Evolutionary conservation across 148 eudicot genomes (phyloP).

Genomic region (Vaccinium corymbosum): DNA sequence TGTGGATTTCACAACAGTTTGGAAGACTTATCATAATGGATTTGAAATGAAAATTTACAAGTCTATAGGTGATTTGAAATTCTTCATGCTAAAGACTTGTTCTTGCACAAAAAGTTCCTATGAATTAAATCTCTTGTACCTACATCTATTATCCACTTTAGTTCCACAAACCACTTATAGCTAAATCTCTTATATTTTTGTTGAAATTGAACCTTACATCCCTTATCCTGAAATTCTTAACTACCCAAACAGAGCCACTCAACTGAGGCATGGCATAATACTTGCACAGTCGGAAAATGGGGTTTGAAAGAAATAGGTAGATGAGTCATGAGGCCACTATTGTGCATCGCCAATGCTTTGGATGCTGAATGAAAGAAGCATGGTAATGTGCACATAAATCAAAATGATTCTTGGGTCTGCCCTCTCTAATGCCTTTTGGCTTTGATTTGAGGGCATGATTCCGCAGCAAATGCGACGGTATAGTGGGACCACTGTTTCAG

Average conservation of each 20-base stretch:
- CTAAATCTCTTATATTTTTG: not conserved
- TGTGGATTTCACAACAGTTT: not conserved
- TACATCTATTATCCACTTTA: not conserved
- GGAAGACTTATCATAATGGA: not conserved
- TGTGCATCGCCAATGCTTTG: no score
- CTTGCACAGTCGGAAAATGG: not conserved
- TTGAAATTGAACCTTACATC: not conserved
- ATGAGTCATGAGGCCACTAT: not conserved
- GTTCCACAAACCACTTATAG: not conserved
- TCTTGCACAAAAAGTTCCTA: not conserved
- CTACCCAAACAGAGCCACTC: not conserved
- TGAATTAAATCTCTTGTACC: not conserved
- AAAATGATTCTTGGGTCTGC: no score
- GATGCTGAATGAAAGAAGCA: no score
- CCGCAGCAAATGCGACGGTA: no score
- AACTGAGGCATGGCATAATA: not conserved
- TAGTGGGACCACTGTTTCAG: no score
- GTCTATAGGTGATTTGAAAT: not conserved
- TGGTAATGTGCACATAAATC: no score
- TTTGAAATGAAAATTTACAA: not conserved
- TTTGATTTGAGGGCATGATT: no score
- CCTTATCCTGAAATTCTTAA: not conserved
- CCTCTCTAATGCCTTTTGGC: no score
- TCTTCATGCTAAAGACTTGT: not conserved
- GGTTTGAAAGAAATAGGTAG: not conserved